These are phyloP conservation scores for Lasiosphaeris hirsuta DNA, from an alignment of 495 filamentous ascomycete genomes.

Conservation along the genomic window DNA sequence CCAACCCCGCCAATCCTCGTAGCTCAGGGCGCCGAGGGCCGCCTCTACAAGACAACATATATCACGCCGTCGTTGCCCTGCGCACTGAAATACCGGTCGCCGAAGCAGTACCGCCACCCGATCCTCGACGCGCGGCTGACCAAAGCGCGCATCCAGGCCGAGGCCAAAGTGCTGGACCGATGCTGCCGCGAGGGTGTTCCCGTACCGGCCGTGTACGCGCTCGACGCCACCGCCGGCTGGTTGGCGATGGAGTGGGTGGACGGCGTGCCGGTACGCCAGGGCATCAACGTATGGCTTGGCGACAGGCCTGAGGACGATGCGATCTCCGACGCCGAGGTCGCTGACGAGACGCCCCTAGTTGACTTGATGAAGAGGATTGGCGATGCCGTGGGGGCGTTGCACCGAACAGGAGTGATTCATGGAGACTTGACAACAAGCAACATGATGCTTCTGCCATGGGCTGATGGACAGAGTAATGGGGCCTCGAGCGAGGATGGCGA, in stretches of 20 bases:
- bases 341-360: slow-evolving; percentile 35
- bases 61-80: slow-evolving; percentile 64
- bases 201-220: slow-evolving; percentile 72
- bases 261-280: slow-evolving; percentile 63
- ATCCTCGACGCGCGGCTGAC: slow-evolving; percentile 85
- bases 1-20: slow-evolving; percentile 59
- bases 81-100: slow-evolving; percentile 89
- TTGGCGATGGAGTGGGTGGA: slow-evolving; percentile 88
- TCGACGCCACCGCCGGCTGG: slow-evolving; percentile 76
- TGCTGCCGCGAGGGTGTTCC: slow-evolving; percentile 70
- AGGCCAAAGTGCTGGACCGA: slow-evolving; percentile 78
- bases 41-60: slow-evolving; percentile 83
- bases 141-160: slow-evolving; percentile 76
- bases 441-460: slow-evolving; percentile 68
- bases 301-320: slow-evolving; percentile 42
- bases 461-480: slow-evolving; percentile 7
- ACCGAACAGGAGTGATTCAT: slow-evolving; percentile 80
- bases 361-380: slow-evolving; percentile 72
- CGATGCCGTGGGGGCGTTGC: slow-evolving; percentile 69
- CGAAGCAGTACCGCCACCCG: slow-evolving; percentile 91
- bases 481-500: slow-evolving; percentile 10
- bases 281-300: slow-evolving; percentile 62
- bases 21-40: slow-evolving; percentile 91
- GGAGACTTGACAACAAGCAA: slow-evolving; percentile 98
- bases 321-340: slow-evolving; percentile 23